Percentiles rank a stretch among this genome's conserved stretches.
Conservation (phyloP, 495 filamentous ascomycete genomes). For the Chlorociboria aeruginascens region DNA sequence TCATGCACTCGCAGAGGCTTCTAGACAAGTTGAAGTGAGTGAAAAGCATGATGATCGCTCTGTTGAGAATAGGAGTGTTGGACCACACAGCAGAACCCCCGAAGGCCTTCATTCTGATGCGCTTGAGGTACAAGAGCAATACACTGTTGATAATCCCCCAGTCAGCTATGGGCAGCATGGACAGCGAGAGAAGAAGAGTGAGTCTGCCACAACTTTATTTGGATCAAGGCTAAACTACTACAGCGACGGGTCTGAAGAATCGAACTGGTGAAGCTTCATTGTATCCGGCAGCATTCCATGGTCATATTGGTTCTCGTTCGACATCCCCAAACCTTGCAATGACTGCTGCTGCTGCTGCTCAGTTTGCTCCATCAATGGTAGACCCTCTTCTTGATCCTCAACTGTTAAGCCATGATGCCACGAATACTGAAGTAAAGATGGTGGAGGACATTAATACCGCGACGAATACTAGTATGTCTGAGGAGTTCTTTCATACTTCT, state of each 20-base stretch:
- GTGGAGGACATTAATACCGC: constrained; percentile 11
- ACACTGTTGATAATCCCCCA: constrained; percentile 33
- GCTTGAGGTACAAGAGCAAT: constrained; percentile 39
- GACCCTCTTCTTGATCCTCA: constrained; percentile 30
- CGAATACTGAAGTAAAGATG: constrained; percentile 15
- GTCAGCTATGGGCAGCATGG: constrained; percentile 24
- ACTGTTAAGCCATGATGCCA: neutral
- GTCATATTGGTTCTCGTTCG: constrained; percentile 8
- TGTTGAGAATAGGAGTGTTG: constrained; percentile 11
- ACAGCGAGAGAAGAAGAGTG: constrained; percentile 26
- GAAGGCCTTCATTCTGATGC: constrained; percentile 13
- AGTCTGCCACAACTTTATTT: neutral
- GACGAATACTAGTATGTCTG: constrained; percentile 8
- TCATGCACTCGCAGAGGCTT: constrained; percentile 73
- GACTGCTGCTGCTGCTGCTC: constrained; percentile 34
- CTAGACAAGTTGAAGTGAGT: constrained; percentile 49
- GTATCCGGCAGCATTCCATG: constrained; percentile 1
- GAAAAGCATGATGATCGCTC: constrained; percentile 35
- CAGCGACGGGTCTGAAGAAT: neutral
- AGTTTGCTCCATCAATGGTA: constrained; percentile 32
- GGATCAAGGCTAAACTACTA: too few species aligned
- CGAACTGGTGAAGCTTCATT: constrained; percentile 7
- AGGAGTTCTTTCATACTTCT: constrained; percentile 3
- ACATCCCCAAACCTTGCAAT: constrained; percentile 13
- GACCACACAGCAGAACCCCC: constrained; percentile 2